Base-by-base conservation (phyloP, 306 rosid species). In the Corylus heterophylla region DNA sequence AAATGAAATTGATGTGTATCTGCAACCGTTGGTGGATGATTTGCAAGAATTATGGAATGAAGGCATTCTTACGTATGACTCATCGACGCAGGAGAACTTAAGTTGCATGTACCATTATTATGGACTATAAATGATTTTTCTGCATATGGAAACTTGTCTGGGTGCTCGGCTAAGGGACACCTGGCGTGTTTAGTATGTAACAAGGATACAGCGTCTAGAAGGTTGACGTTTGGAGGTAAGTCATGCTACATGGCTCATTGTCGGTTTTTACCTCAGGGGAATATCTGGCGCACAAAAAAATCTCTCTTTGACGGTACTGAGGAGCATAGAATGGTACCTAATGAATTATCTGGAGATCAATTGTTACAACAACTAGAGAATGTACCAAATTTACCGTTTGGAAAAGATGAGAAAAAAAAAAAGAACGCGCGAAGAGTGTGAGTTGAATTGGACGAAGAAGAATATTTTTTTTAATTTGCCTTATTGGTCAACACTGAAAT, bases 71-170 rank as follows among this genome's bases (percentile, higher is more conserved):
- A 54, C 51, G 11, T 73, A 73, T 11, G 66, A 73, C 31, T 66
- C n/a, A 0, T 17, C 4, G 2, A 54, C 17, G 3, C 18, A 52
- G 7, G 31, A 54, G n/a, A 54, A 3, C 0, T 80, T 4, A n/a
- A 2, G 2, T 66, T 74, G 37, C 39, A 20, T 18, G 71, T 20
- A 2, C 48, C 63, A 10, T 29, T 74, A 4, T 39, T 68, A 7
- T 67, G 72, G 63, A 74, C 71, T 0, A 74, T 66, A 12, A 80
- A 80, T 74, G 79, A 80, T 48, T 74, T 74, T 22, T 62, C 63
- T 0, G 63, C 71, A 0, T 68, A 45, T 51, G 45, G 35, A 20
- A 55, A 50, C 13, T 12, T 80, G 7, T 81, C 37, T 0, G 20
- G 80, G 31, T 29, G 31, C 2, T 1, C 2, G 31, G 2, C 31